These are phyloP conservation scores for Xanthoconium separans DNA, from an alignment of 1,284 basidiomycete species.

Conservation along the genomic window DNA sequence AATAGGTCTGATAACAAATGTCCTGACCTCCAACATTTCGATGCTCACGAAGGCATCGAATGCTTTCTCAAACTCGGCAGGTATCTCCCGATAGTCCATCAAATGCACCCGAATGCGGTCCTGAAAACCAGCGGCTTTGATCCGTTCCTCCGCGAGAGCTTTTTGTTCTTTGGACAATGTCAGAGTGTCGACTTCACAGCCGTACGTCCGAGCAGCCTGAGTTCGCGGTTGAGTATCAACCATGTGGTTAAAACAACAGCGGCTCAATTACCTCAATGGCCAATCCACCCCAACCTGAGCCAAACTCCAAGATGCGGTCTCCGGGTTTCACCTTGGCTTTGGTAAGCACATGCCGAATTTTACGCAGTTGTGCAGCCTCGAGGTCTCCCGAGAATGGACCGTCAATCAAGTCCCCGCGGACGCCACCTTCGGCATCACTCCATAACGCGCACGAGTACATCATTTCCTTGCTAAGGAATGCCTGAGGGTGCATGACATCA, in stretches of 20 bases:
- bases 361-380: slow-evolving; percentile 79
- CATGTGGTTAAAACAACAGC: not conserved
- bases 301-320: slow-evolving; percentile 84
- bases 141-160: slow-evolving; percentile 78
- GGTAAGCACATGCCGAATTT: slow-evolving; percentile 76
- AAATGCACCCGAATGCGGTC: slow-evolving; percentile 79
- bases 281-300: slow-evolving; percentile 90
- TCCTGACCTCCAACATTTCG: slow-evolving; percentile 84
- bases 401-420: slow-evolving; percentile 60
- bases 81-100: slow-evolving; percentile 84
- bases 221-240: slow-evolving; percentile 9
- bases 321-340: slow-evolving; percentile 77
- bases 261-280: slow-evolving; percentile 71
- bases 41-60: slow-evolving; percentile 90
- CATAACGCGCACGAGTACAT: slow-evolving; percentile 90
- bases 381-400: slow-evolving; percentile 62
- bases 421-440: slow-evolving; percentile 68
- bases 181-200: slow-evolving; percentile 84
- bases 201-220: slow-evolving; percentile 65
- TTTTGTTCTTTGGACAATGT: slow-evolving; percentile 89
- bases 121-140: slow-evolving; percentile 69
- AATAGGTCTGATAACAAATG: not conserved
- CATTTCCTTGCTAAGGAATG: slow-evolving; percentile 87
- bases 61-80: slow-evolving; percentile 69
- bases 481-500: slow-evolving; percentile 38